A percentile compares a stretch with the other conserved stretches of the same genome.
Evolutionary conservation across 2,329 filamentous ascomycete genomes (phyloP).

Genomic region (Macrophomina tecta): DNA sequence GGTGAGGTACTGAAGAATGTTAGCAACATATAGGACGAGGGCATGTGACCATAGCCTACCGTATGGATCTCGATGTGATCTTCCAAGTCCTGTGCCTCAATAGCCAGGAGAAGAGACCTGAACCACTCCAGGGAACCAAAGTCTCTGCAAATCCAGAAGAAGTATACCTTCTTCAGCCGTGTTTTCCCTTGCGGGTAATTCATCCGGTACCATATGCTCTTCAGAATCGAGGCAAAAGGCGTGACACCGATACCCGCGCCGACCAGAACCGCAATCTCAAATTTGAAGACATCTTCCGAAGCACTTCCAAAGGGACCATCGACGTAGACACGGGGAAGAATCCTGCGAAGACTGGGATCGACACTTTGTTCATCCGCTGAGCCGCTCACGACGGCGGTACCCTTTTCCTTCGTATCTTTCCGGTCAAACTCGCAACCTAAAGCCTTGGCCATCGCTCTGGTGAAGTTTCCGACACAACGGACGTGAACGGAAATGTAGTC

Average conservation of each 20-base stretch:
- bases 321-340: constrained; percentile 80
- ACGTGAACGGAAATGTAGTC: constrained; percentile 90
- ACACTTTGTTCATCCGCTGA: constrained; percentile 64
- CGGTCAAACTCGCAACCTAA: constrained; percentile 77
- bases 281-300: constrained; percentile 85
- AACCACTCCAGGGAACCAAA: constrained; percentile 93
- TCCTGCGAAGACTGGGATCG: constrained; percentile 72
- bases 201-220: constrained; percentile 93
- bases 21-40: neutral
- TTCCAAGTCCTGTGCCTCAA: constrained; percentile 84
- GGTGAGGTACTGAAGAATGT: constrained; percentile 68
- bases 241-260: constrained; percentile 60
- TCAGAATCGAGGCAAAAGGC: constrained; percentile 62
- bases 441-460: constrained; percentile 69
- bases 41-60: constrained; percentile 44
- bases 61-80: constrained; percentile 89
- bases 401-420: constrained; percentile 39
- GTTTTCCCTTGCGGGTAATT: constrained; percentile 84
- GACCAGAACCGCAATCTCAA: constrained; percentile 58
- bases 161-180: constrained; percentile 83
- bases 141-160: constrained; percentile 91
- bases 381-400: constrained; percentile 73
- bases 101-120: constrained; percentile 79
- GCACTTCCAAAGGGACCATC: constrained; percentile 86
- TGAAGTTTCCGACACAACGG: constrained; percentile 83